Percentiles rank a stretch among this genome's conserved stretches.
phyloP scores from a whole-genome alignment of 2,329 filamentous ascomycete genomes.

The Sporothrix inflata region DNA sequence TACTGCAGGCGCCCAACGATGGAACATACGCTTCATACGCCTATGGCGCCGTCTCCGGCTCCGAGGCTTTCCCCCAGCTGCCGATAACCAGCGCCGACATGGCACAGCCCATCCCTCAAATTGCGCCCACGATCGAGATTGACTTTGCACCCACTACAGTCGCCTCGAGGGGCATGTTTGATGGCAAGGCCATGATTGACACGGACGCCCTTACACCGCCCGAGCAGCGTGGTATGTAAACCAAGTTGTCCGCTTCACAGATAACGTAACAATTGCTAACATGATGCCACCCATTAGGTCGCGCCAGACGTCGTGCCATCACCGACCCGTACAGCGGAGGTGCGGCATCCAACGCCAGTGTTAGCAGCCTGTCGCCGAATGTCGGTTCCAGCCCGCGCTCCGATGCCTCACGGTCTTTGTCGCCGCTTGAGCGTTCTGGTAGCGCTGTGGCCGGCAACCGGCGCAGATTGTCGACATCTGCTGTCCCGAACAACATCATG shows the following conservation, averaged over 20 bases:
- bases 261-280: conserved; percentile 19
- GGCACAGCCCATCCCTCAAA: conserved; percentile 66
- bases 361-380: conserved; percentile 53
- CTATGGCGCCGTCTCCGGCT: conserved; percentile 45
- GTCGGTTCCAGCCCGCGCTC: conserved; percentile 51
- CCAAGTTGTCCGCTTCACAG: not conserved
- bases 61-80: conserved; percentile 58
- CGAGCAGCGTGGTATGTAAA: conserved; percentile 58
- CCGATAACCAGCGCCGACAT: conserved; percentile 61
- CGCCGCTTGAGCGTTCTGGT: conserved; percentile 59
- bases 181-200: conserved; percentile 66
- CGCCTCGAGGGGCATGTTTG: conserved; percentile 63
- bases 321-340: conserved; percentile 62
- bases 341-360: conserved; percentile 45
- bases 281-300: conserved; percentile 43
- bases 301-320: conserved; percentile 58
- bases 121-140: conserved; percentile 95
- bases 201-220: conserved; percentile 84
- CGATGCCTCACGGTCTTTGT: conserved; percentile 59
- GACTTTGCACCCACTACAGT: conserved; percentile 80
- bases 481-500: conserved; percentile 66
- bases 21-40: conserved; percentile 49
- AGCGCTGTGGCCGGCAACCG: conserved; percentile 52
- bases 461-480: conserved; percentile 66
- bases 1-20: conserved; percentile 47